A percentile compares a stretch with the other conserved stretches of the same genome.
phyloP scores from a whole-genome alignment of 768 basidiomycete genomes.

The Kwoniella dendrophila region DNA sequence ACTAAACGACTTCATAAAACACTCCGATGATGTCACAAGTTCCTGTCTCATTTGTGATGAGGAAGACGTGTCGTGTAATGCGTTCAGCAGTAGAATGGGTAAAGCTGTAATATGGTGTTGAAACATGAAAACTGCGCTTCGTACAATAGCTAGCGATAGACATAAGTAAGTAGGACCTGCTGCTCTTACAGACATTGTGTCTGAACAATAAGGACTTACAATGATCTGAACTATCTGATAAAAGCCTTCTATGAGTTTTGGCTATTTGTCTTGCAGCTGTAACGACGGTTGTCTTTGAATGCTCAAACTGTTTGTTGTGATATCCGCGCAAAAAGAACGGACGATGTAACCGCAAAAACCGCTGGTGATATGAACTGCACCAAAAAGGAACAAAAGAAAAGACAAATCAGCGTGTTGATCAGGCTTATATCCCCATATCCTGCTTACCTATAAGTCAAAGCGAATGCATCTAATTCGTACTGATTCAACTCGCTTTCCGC shows the following conservation, averaged over 20 bases:
- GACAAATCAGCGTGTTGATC: background rate
- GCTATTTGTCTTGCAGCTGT: constrained; percentile 12
- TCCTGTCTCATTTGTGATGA: background rate
- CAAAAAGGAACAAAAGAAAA: background rate
- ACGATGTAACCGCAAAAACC: constrained; percentile 21
- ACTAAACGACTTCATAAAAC: background rate
- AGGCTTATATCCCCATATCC: too few relatives aligned
- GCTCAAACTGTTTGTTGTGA: background rate
- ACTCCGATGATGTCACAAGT: background rate
- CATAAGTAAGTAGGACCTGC: background rate
- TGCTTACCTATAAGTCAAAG: constrained; percentile 16
- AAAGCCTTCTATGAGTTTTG: constrained; percentile 6
- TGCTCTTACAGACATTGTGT: background rate
- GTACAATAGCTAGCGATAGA: background rate
- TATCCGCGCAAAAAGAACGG: constrained; percentile 21
- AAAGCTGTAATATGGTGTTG: constrained; percentile 21
- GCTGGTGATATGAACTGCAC: constrained; percentile 18
- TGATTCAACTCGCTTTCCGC: constrained; percentile 1
- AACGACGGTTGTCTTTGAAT: constrained; percentile 6
- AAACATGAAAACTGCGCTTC: constrained; percentile 10
- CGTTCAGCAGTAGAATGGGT: constrained; percentile 16
- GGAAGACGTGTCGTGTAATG: constrained; percentile 2
- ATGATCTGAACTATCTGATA: background rate
- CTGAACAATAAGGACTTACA: background rate
- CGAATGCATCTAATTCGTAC: constrained; percentile 9